Conservation (phyloP, 2,329 filamentous ascomycete species). For the Xylaria sp. region DNA sequence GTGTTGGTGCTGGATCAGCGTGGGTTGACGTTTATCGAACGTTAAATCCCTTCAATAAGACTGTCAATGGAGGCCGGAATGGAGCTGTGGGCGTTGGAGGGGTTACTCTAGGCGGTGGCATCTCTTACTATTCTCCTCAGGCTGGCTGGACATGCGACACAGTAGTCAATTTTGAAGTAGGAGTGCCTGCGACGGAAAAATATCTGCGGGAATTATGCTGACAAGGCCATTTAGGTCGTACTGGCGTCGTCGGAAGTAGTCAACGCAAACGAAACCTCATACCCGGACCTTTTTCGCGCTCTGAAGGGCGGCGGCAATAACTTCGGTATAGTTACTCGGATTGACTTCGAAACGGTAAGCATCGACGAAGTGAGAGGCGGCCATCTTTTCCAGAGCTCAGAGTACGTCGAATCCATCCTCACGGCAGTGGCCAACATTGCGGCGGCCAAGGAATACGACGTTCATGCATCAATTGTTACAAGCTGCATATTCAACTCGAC, state of each 20-base stretch:
- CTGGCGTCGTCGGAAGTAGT: constrained; percentile 24
- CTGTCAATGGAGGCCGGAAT: constrained; percentile 27
- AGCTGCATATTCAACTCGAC: constrained; percentile 29
- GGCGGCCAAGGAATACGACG: constrained; percentile 30
- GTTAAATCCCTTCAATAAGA: constrained; percentile 29
- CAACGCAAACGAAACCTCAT: constrained; percentile 27
- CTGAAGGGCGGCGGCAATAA: constrained; percentile 20
- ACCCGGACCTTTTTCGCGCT: constrained; percentile 10
- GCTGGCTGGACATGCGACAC: constrained; percentile 38
- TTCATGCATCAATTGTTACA: constrained; percentile 32
- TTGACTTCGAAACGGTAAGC: constrained; percentile 23
- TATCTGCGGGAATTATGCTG: neutral
- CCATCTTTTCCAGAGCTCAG: constrained; percentile 27
- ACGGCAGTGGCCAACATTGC: constrained; percentile 34
- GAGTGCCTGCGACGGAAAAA: neutral
- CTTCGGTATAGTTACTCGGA: constrained; percentile 23
- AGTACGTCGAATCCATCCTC: constrained; percentile 27
- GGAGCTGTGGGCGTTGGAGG: constrained; percentile 32
- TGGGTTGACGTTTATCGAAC: constrained; percentile 27
- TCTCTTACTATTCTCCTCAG: constrained; percentile 26
- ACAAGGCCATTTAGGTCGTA: constrained; percentile 25
- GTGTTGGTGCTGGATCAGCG: constrained; percentile 15
- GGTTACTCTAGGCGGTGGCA: constrained; percentile 25
- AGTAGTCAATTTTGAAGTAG: constrained; percentile 33
- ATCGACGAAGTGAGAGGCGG: constrained; percentile 30